Base-by-base conservation (phyloP, 495 filamentous ascomycete species). In the Bathelium albidoporum region DNA sequence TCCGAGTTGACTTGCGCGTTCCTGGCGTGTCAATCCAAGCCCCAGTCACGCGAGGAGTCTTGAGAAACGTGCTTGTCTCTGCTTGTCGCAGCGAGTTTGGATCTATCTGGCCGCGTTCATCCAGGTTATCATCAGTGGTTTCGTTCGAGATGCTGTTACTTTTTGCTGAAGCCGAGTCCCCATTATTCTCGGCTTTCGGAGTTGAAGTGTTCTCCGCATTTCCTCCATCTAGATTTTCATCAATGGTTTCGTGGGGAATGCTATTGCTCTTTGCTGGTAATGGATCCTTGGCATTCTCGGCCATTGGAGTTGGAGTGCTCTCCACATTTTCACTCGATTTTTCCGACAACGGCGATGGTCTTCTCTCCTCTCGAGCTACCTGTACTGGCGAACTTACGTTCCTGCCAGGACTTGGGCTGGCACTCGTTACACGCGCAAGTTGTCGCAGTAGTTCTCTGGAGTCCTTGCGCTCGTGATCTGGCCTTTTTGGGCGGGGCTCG, bases 401-500 rank as follows among this genome's bases (percentile, higher is more conserved):
- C 24, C 65, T 73, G 9, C 45, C 65, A 49, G 70, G 72, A 61
- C 66, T 71, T 1, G 84, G 78, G 62, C 80, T 85, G 36, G 74
- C 76, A 67, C 81, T 88, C 24, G 85, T 81, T 22, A 81, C 81
- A 68, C 83, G 77, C 2, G 87, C 83, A 7, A 92, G 76, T 60
- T 78, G 82, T 58, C 81, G 82, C 63, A 90, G 77, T 34, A 90
- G 72, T 61, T 87, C 84, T 34, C 82, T 81, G 0, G 88, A 88
- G 67, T 89, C 87, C 59, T 82, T 78, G 61, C 74, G 68, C 11
- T 64, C 45, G 53, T 74, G 69, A 4, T 34, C 59, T 5, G 75
- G 69, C 24, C 72, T 62, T 53, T 68, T 53, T 14, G 63, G 32
- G 32, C 39, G 59, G 29, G 67, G 63, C 66, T 66, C 71, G 61